Evolutionary conservation across 208 protist species (phyloP).

Genomic region (Jaenimonas drosophilae): DNA sequence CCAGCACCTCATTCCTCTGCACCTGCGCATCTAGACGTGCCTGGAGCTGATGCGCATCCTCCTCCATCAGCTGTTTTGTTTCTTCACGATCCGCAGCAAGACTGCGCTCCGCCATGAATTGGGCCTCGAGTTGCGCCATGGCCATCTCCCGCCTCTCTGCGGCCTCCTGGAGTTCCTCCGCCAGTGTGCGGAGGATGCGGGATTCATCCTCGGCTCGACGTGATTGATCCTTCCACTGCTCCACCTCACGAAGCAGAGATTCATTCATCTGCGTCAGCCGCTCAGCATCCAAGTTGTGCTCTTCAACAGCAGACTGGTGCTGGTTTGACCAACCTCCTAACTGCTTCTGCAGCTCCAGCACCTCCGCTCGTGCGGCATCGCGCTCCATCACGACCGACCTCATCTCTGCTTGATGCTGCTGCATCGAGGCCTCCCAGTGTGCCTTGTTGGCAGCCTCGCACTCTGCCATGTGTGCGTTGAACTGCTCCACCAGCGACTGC

Average conservation of each 20-base stretch:
- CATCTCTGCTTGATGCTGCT: constrained; percentile 14
- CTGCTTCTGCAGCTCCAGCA: neutral
- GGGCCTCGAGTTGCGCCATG: too few species aligned
- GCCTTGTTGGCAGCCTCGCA: constrained; percentile 29
- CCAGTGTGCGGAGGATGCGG: too few species aligned
- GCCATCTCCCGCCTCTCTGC: too few species aligned
- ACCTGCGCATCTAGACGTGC: neutral
- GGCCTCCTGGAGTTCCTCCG: too few species aligned
- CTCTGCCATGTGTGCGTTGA: constrained; percentile 38
- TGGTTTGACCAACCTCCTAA: too few species aligned
- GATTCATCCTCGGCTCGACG: too few species aligned
- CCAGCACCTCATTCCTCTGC: neutral
- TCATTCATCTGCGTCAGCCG: too few species aligned
- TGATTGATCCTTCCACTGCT: too few species aligned
- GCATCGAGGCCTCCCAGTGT: constrained; percentile 15
- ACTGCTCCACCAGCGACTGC: constrained; percentile 19
- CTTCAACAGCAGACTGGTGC: too few species aligned
- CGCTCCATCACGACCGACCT: constrained; percentile 4
- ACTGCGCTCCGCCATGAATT: too few species aligned
- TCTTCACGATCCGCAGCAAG: neutral
- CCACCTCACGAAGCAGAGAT: too few species aligned
- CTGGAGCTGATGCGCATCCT: constrained; percentile 1
- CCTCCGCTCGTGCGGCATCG: neutral
- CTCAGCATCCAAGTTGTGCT: too few species aligned
- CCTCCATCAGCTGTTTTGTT: neutral